Conservation (phyloP, 2,329 filamentous ascomycete species). For the Cercospora zeae-maydis region DNA sequence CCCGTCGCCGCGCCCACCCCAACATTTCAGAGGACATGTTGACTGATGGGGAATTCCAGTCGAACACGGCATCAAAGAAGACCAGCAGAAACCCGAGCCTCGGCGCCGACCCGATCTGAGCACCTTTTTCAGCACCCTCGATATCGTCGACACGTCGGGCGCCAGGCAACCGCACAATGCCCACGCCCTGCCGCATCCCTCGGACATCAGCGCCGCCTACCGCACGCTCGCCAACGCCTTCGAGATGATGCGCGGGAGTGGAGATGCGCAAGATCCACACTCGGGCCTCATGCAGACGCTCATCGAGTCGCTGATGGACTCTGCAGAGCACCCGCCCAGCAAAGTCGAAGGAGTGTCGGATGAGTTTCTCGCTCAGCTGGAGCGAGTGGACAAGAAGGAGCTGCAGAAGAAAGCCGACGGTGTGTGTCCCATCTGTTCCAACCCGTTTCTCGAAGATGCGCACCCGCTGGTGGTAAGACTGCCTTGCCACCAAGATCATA, state of each 20-base stretch:
- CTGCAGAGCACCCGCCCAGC: constrained; percentile 57
- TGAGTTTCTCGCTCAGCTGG: constrained; percentile 58
- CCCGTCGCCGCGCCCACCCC: too few species aligned
- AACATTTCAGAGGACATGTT: background rate
- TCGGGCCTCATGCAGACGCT: constrained; percentile 51
- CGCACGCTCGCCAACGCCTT: constrained; percentile 59
- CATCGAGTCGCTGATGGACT: constrained; percentile 53
- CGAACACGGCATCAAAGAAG: constrained; percentile 11
- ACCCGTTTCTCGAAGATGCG: constrained; percentile 58
- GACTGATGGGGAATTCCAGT: background rate
- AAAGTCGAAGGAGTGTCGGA: constrained; percentile 61
- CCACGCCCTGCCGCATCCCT: constrained; percentile 58
- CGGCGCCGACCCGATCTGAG: constrained; percentile 60
- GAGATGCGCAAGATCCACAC: constrained; percentile 19
- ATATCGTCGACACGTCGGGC: constrained; percentile 55
- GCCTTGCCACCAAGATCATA: constrained; percentile 59
- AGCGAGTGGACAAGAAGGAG: constrained; percentile 55
- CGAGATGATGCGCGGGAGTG: constrained; percentile 50
- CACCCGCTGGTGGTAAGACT: constrained; percentile 63
- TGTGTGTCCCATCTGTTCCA: constrained; percentile 59
- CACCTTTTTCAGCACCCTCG: constrained; percentile 62
- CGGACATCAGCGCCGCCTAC: constrained; percentile 57
- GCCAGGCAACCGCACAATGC: constrained; percentile 49
- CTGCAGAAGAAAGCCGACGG: constrained; percentile 47
- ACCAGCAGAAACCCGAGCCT: background rate